A percentile compares a stretch with the other conserved stretches of the same genome.
These are phyloP conservation scores for Blastobotrys parvus DNA, from an alignment of 805 yeast species.

Conservation along the genomic window DNA sequence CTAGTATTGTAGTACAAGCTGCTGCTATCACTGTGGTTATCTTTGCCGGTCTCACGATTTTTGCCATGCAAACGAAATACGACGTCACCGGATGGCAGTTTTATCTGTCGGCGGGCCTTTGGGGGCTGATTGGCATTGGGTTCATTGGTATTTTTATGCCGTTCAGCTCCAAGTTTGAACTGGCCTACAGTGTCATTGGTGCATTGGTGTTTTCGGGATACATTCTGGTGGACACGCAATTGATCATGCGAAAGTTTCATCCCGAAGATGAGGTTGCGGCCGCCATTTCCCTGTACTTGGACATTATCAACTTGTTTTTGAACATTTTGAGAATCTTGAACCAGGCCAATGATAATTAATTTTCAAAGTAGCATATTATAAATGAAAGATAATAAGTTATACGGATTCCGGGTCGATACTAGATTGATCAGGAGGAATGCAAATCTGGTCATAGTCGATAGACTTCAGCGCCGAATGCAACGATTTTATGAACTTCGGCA, in stretches of 20 bases:
- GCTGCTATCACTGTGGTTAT: conserved; percentile 57
- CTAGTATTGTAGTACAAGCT: conserved; percentile 61
- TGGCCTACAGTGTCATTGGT: conserved; percentile 63
- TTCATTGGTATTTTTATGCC: conserved; percentile 63
- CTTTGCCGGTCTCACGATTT: conserved; percentile 66
- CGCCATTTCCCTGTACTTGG: conserved; percentile 70
- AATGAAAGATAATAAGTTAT: no score
- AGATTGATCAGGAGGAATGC: conserved; percentile 7
- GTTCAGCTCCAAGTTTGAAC: conserved; percentile 46
- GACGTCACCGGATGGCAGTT: conserved; percentile 67
- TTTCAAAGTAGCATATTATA: not conserved
- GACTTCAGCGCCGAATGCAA: conserved; percentile 6
- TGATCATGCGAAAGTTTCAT: conserved; percentile 61
- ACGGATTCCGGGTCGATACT: not conserved
- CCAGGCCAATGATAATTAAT: conserved; percentile 15
- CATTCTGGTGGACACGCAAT: conserved; percentile 73
- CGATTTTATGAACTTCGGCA: conserved; percentile 14
- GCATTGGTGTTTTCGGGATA: conserved; percentile 67
- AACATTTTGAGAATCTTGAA: conserved; percentile 59
- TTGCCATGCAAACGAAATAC: conserved; percentile 71
- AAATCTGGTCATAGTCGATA: conserved; percentile 10
- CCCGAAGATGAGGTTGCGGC: conserved; percentile 85
- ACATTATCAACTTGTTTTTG: conserved; percentile 71
- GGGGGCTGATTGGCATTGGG: conserved; percentile 66
- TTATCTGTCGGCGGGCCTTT: conserved; percentile 45